Conservation (phyloP, 495 filamentous ascomycete species). For the Penicillium mononematosum region DNA sequence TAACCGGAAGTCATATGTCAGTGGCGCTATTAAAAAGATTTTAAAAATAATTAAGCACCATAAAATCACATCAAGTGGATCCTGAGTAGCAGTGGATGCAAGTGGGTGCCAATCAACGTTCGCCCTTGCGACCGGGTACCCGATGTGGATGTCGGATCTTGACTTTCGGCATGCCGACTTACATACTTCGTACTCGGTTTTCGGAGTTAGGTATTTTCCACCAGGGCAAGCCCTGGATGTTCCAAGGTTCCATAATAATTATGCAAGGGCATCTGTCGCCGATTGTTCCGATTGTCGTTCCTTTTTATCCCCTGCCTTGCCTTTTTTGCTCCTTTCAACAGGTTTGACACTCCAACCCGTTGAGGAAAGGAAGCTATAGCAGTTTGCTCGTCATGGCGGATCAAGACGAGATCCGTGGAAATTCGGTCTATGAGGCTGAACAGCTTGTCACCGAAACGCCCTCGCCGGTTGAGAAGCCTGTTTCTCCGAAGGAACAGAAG, state of each 20-base stretch:
- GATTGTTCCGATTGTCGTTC: background rate
- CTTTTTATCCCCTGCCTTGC: slow-evolving; percentile 1
- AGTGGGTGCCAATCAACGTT: background rate
- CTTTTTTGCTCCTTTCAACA: background rate
- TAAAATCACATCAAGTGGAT: background rate
- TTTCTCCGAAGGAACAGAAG: background rate
- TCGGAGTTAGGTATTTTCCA: background rate
- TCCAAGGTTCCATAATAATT: background rate
- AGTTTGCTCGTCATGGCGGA: slow-evolving; percentile 10
- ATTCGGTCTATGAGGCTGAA: slow-evolving; percentile 14
- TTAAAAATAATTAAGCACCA: too few relatives aligned
- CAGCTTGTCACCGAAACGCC: background rate
- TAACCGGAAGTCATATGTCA: background rate
- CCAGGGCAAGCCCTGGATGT: background rate
- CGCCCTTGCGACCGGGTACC: background rate
- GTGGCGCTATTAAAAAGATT: background rate
- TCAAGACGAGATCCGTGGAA: slow-evolving; percentile 11
- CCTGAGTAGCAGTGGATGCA: background rate
- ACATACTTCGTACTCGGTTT: too few relatives aligned
- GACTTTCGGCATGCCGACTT: background rate
- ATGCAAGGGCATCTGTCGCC: background rate
- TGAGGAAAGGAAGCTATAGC: background rate
- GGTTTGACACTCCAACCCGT: background rate
- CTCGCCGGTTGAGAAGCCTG: slow-evolving; percentile 1
- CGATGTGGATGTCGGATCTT: background rate